These are phyloP conservation scores for Globisporangium cederbergense DNA, from an alignment of 352 stramenopile species.

Conservation along the genomic window DNA sequence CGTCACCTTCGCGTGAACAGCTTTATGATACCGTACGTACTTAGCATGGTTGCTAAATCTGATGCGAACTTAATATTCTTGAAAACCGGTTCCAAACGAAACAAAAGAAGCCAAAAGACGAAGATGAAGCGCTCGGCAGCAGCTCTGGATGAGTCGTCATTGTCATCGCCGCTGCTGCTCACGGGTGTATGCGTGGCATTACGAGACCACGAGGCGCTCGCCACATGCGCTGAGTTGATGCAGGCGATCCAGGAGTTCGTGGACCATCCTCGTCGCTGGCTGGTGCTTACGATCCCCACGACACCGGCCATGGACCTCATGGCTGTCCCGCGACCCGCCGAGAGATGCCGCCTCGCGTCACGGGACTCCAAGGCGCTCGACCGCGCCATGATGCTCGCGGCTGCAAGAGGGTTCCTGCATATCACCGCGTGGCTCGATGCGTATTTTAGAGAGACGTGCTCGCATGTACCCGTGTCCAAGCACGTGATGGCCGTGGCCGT, in stretches of 20 bases:
- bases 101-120: not conserved
- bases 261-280: constrained; percentile 7
- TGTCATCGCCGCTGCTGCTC: not conserved
- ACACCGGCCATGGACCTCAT: constrained; percentile 8
- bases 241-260: constrained; percentile 7
- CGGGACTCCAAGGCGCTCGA: constrained; percentile 1
- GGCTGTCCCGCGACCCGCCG: not conserved
- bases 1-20: too few relatives aligned
- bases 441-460: not conserved
- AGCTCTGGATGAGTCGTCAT: not conserved
- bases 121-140: constrained; percentile 4
- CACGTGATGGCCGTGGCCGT: constrained; percentile 15
- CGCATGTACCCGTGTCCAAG: constrained; percentile 1
- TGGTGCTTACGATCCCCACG: not conserved
- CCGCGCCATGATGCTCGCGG: constrained; percentile 11
- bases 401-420: constrained; percentile 2
- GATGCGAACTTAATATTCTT: too few relatives aligned
- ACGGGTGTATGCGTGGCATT: constrained; percentile 8
- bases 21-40: too few relatives aligned
- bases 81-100: not conserved
- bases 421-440: constrained; percentile 6
- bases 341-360: not conserved
- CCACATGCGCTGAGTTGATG: not conserved
- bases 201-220: not conserved
- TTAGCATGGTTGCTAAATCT: too few relatives aligned